Base-by-base conservation (phyloP, 768 basidiomycete genomes). In the Cystobasidium ongulense region DNA sequence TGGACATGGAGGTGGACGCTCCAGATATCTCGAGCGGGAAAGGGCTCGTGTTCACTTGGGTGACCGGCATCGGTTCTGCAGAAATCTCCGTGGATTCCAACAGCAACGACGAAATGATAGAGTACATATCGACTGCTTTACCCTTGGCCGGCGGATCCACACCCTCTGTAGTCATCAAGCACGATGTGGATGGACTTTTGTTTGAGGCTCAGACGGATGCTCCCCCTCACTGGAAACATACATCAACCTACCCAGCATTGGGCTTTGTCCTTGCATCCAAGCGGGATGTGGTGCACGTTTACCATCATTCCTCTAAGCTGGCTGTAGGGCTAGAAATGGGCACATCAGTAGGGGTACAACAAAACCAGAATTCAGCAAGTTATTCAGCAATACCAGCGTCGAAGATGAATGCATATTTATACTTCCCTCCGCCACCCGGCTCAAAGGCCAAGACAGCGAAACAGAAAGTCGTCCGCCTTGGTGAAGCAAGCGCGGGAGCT, bases 201-300 rank as follows among this genome's bases (percentile, higher is more conserved):
- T 88, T 88, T 81, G 0, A 33, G 78, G 84, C 7, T 81, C 76
- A 79, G 18, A 57, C 76, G 74, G 17, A 76, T 33, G 46, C 80
- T 53, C 11, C 81, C 23, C 57, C 76, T 23, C 75, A 74, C 1
- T 95, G 90, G 92, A 83, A 78, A 63, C 95, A 99, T 80, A 82
- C 82, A 2, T 84, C 87, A n/a, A 97, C 95, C 0, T 93, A 87
- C 80, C 88, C 90, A 23, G 95, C 93, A 0, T 85, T 99, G 29
- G 86, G 92, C 0, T 99, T 97, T 79, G 95, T 99, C 46, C 84
- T 99, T 63, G 92, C 92, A 0, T 93, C 97, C 77, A 94, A 97
- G 81, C 87, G 87, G 74, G 91, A 97, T 80, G 87, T 90, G 0
- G 87, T 91, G 23, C 92, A 94, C 82, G 90, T 90, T 0, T 86